Conservation (phyloP, 495 filamentous ascomycete genomes). For the Filosporella fistucella region DNA sequence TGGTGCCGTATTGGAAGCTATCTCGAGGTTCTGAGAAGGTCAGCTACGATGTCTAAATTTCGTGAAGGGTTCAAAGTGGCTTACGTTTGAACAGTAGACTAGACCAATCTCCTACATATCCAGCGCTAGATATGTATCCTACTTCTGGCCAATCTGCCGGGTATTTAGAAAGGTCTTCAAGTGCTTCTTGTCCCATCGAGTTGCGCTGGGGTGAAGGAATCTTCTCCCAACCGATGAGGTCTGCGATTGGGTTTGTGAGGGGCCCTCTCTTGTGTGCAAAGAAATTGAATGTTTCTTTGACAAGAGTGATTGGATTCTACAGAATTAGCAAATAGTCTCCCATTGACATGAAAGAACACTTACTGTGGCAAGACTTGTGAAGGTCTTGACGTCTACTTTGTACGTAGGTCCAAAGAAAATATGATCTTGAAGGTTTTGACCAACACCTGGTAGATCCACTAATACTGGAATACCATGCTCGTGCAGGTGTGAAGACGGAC, state of each 20-base stretch:
- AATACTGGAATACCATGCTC: constrained; percentile 46
- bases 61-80: too few species aligned
- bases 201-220: constrained; percentile 26
- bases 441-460: constrained; percentile 53
- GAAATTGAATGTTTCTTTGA: too few species aligned
- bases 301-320: too few species aligned
- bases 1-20: constrained; percentile 10
- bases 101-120: background rate
- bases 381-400: constrained; percentile 39
- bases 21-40: too few species aligned
- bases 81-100: too few species aligned
- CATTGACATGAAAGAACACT: too few species aligned
- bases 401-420: constrained; percentile 31
- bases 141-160: constrained; percentile 56
- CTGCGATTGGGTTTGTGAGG: constrained; percentile 1
- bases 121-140: constrained; percentile 34
- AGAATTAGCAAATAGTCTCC: too few species aligned
- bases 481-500: constrained; percentile 42
- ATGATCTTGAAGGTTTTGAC: constrained; percentile 61
- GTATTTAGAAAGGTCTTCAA: constrained; percentile 31
- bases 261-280: constrained; percentile 11
- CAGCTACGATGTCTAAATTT: too few species aligned
- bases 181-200: constrained; percentile 20
- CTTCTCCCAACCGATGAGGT: constrained; percentile 37
- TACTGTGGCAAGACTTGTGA: constrained; percentile 6